Evolutionary conservation across 495 filamentous ascomycete species (phyloP).

Genomic region (Talaromyces thailandensis): DNA sequence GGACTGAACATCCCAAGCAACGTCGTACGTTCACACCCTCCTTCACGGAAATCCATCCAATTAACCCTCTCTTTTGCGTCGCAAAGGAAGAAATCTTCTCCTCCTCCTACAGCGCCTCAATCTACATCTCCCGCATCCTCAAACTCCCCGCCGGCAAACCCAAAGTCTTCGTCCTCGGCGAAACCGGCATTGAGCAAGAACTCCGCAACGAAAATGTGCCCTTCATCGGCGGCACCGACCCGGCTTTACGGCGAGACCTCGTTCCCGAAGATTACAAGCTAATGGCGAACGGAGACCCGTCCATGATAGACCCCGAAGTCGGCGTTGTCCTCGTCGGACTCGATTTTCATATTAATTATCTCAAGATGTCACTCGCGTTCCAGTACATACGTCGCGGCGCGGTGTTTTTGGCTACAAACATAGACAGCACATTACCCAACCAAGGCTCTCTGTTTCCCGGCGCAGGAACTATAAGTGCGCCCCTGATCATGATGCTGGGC

Average conservation of each 20-base stretch:
- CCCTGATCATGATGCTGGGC: constrained; percentile 65
- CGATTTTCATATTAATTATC: constrained; percentile 89
- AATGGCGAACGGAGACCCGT: constrained; percentile 59
- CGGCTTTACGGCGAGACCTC: constrained; percentile 63
- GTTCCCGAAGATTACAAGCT: constrained; percentile 66
- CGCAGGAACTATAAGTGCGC: constrained; percentile 73
- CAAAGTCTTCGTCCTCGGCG: constrained; percentile 90
- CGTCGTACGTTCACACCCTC: constrained; percentile 39
- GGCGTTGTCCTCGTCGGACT: constrained; percentile 82
- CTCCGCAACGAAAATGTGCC: constrained; percentile 65
- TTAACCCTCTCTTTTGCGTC: not conserved
- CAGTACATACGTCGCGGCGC: constrained; percentile 79
- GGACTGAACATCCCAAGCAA: constrained; percentile 67
- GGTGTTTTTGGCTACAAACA: constrained; percentile 90
- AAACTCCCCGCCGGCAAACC: constrained; percentile 65
- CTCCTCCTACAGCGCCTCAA: constrained; percentile 86
- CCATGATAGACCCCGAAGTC: constrained; percentile 74
- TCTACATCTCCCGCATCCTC: constrained; percentile 93
- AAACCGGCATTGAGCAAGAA: constrained; percentile 85
- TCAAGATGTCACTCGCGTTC: constrained; percentile 75
- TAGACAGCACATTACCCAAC: constrained; percentile 76
- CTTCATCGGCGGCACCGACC: constrained; percentile 86
- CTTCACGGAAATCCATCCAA: not conserved
- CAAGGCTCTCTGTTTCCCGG: constrained; percentile 80
- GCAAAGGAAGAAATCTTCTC: constrained; percentile 85